phyloP scores from a whole-genome alignment of 805 yeast species.

The Candida krabiensis region DNA sequence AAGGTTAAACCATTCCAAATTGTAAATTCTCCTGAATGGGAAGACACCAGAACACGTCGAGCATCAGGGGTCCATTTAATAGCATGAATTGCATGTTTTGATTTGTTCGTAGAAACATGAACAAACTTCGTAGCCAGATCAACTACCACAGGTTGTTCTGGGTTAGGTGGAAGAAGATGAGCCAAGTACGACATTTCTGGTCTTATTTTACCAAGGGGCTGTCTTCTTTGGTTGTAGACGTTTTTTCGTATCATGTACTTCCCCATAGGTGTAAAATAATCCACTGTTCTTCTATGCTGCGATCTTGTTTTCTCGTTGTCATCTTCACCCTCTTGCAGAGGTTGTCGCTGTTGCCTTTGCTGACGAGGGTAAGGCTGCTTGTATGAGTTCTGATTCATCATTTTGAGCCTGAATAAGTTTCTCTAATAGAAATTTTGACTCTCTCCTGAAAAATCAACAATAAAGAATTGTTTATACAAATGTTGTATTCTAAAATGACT shows the following conservation, averaged over 20 bases:
- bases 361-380: conserved; percentile 7
- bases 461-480: too few species aligned
- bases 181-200: conserved; percentile 70
- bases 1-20: conserved; percentile 96
- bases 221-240: conserved; percentile 39
- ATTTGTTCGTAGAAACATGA: conserved; percentile 87
- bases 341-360: conserved; percentile 8
- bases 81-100: conserved; percentile 85
- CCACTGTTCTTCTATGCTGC: conserved; percentile 65
- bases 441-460: too few species aligned
- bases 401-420: conserved; percentile 1
- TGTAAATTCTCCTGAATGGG: conserved; percentile 93
- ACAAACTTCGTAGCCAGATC: conserved; percentile 81
- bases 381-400: conserved; percentile 1
- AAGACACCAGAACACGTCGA: conserved; percentile 81
- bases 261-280: conserved; percentile 74
- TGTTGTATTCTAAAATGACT: too few species aligned
- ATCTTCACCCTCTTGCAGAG: conserved; percentile 12
- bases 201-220: conserved; percentile 51
- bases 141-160: conserved; percentile 46
- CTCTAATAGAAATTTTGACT: too few species aligned
- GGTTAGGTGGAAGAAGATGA: conserved; percentile 64
- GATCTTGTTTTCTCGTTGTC: conserved; percentile 17
- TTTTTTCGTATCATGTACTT: conserved; percentile 54
- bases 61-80: conserved; percentile 98